These are phyloP conservation scores for Acanthamoeba royreba DNA, from an alignment of 208 protist species.

Conservation along the genomic window DNA sequence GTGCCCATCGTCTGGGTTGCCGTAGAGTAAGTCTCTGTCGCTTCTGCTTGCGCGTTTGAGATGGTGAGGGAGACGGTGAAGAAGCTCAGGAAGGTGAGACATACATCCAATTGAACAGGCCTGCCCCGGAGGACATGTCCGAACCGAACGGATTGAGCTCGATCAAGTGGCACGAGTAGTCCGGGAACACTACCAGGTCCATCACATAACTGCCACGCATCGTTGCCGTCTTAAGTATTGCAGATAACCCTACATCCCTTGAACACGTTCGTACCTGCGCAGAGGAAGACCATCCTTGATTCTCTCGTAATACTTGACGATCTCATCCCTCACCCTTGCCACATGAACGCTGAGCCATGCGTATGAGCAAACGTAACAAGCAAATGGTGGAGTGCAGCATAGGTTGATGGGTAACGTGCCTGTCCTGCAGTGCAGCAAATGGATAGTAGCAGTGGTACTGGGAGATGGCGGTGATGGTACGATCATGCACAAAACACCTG, in stretches of 20 bases:
- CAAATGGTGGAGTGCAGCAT: neutral
- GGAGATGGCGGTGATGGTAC: neutral
- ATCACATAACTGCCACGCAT: neutral
- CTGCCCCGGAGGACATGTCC: neutral
- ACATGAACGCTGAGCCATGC: neutral
- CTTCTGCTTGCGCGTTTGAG: neutral
- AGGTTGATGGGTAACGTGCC: neutral
- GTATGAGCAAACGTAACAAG: neutral
- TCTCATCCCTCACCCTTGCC: neutral
- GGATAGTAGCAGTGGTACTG: conserved; percentile 32
- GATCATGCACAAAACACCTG: conserved; percentile 20
- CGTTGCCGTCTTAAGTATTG: neutral
- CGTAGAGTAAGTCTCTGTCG: neutral
- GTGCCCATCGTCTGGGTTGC: neutral
- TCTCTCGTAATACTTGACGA: neutral
- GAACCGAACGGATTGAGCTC: conserved; percentile 8
- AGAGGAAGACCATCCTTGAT: neutral
- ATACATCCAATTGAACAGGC: neutral
- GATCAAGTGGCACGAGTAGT: conserved; percentile 9
- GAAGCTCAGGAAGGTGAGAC: neutral
- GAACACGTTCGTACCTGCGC: too few relatives aligned
- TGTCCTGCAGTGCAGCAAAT: neutral
- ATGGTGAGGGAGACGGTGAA: neutral
- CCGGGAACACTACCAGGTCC: neutral
- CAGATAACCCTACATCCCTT: too few relatives aligned